These are phyloP conservation scores for Dalechampia spathulata DNA, from an alignment of 441 rosid genomes.

Conservation along the genomic window DNA sequence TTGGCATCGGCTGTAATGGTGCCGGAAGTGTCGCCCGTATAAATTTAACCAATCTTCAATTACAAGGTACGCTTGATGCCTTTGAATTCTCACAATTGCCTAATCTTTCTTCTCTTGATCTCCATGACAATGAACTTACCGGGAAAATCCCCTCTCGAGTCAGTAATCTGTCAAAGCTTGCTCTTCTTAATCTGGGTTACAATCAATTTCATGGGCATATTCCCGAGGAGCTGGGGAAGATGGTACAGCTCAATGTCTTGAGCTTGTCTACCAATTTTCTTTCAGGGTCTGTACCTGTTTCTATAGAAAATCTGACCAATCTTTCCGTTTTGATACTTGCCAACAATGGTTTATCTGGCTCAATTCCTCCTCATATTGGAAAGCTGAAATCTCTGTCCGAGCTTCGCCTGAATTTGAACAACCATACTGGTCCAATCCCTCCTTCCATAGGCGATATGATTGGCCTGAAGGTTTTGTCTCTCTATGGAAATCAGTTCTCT, in stretches of 20 bases:
- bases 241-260: slow-evolving; percentile 7
- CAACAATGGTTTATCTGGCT: slow-evolving; percentile 6
- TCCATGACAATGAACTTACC: slow-evolving; percentile 7
- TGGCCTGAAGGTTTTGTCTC: slow-evolving; percentile 12
- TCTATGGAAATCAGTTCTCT: slow-evolving; percentile 21
- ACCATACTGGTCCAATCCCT: slow-evolving; percentile 21
- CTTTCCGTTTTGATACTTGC: slow-evolving; percentile 2
- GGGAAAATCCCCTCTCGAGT: slow-evolving; percentile 14
- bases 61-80: slow-evolving; percentile 17
- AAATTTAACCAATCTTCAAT: slow-evolving; percentile 11
- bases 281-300: slow-evolving; percentile 17
- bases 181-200: slow-evolving; percentile 12
- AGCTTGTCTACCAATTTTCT: slow-evolving; percentile 15
- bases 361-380: slow-evolving; percentile 20
- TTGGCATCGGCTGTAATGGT: slow-evolving; percentile 22
- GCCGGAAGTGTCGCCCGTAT: slow-evolving; percentile 17
- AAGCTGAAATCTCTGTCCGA: slow-evolving; percentile 8
- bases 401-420: slow-evolving; percentile 16
- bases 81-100: slow-evolving; percentile 23
- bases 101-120: slow-evolving; percentile 22
- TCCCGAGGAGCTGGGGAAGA: slow-evolving; percentile 17
- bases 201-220: slow-evolving; percentile 18
- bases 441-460: slow-evolving; percentile 22
- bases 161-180: slow-evolving; percentile 8
- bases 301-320: slow-evolving; percentile 17